Evolutionary conservation across 352 stramenopile genomes (phyloP).

Genomic region (Globisporangium recalcitrans): DNA sequence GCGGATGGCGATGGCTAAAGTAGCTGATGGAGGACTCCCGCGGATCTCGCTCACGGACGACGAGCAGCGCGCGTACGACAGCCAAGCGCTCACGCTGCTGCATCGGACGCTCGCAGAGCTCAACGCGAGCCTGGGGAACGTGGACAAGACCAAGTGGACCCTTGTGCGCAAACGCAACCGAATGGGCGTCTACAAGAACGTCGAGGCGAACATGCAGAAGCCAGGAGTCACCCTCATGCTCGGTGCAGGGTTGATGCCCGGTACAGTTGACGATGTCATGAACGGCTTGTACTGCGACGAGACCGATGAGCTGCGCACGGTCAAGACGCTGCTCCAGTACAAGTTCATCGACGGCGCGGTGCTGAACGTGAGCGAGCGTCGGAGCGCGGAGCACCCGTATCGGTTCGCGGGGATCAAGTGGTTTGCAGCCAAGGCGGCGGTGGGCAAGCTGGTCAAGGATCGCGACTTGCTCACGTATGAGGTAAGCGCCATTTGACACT

Average conservation of each 20-base stretch:
- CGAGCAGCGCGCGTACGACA: constrained; percentile 5
- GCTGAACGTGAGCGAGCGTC: constrained; percentile 34
- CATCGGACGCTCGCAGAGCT: neutral
- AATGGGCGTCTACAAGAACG: constrained; percentile 6
- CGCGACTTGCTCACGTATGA: constrained; percentile 45
- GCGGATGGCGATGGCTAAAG: neutral
- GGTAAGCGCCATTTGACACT: too few relatives aligned
- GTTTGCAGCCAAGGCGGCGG: constrained; percentile 27
- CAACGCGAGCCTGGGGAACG: neutral
- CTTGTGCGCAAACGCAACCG: constrained; percentile 7
- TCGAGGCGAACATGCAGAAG: neutral
- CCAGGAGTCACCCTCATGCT: constrained; percentile 25
- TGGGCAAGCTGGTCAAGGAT: constrained; percentile 27
- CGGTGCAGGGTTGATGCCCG: constrained; percentile 25
- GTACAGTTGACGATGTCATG: constrained; percentile 42
- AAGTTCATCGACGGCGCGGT: constrained; percentile 28
- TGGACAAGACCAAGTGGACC: constrained; percentile 5
- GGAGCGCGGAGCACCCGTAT: constrained; percentile 25
- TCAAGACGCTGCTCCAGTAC: constrained; percentile 32
- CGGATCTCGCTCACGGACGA: constrained; percentile 2
- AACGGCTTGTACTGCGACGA: constrained; percentile 33
- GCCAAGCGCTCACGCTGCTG: neutral
- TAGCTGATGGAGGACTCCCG: neutral
- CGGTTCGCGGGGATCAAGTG: constrained; percentile 44
- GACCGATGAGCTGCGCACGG: constrained; percentile 34